These are phyloP conservation scores for Phytophthora ohioensis DNA, from an alignment of 352 stramenopile species.

Conservation along the genomic window DNA sequence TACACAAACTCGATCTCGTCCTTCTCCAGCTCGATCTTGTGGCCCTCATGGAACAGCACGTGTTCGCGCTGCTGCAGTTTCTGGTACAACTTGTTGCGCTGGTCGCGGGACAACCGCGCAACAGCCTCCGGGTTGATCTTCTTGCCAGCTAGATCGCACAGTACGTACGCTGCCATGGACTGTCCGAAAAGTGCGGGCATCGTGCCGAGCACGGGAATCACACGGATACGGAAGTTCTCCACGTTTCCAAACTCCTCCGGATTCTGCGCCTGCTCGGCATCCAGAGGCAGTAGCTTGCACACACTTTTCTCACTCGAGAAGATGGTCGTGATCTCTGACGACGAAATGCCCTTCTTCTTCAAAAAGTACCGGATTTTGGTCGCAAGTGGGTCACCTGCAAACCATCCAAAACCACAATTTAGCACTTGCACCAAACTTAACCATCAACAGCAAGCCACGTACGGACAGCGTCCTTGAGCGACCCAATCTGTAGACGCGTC, in stretches of 20 bases:
- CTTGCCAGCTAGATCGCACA: conserved; percentile 94
- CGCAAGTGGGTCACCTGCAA: conserved; percentile 92
- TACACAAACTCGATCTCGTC: conserved; percentile 91
- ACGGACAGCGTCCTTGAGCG: conserved; percentile 93
- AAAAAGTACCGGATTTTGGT: conserved; percentile 96
- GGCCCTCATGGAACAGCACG: conserved; percentile 59
- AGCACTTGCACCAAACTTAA: conserved; percentile 16
- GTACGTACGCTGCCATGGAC: conserved; percentile 94
- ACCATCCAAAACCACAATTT: conserved; percentile 8
- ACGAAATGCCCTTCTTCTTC: conserved; percentile 82
- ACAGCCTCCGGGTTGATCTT: conserved; percentile 86
- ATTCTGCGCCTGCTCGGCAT: conserved; percentile 90
- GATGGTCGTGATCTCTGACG: conserved; percentile 83
- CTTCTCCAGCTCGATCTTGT: conserved; percentile 78
- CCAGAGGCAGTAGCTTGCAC: conserved; percentile 95
- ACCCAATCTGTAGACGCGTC: conserved; percentile 96
- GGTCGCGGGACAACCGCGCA: conserved; percentile 78
- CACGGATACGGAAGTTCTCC: conserved; percentile 96
- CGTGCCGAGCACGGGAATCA: conserved; percentile 95
- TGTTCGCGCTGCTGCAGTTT: conserved; percentile 84
- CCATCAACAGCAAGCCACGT: conserved; percentile 34
- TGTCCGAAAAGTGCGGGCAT: conserved; percentile 98
- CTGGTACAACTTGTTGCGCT: conserved; percentile 89
- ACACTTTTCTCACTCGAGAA: conserved; percentile 98
- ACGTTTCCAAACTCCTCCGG: conserved; percentile 96